Evolutionary conservation across 2,329 filamentous ascomycete species (phyloP).

Genomic region (Aspergillus pseudoterreus): DNA sequence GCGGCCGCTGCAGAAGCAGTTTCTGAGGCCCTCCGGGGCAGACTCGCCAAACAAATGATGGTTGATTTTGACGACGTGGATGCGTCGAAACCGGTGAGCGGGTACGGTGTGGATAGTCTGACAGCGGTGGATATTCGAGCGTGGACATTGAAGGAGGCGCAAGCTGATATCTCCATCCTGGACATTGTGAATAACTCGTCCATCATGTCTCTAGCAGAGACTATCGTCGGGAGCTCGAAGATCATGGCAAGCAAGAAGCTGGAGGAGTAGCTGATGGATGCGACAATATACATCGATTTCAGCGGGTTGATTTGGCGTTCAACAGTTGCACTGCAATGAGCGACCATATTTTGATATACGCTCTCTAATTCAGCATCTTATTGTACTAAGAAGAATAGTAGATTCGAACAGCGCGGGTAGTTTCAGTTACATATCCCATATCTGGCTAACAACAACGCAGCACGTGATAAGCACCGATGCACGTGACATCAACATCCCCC

Average conservation of each 20-base stretch:
- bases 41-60: neutral
- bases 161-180: neutral
- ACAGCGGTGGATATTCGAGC: conserved; percentile 1
- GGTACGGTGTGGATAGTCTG: conserved; percentile 1
- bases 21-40: neutral
- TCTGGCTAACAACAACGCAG: too few species aligned
- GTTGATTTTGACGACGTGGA: neutral
- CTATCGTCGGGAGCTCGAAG: neutral
- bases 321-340: too few species aligned
- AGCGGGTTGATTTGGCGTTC: too few species aligned
- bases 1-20: neutral
- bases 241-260: neutral
- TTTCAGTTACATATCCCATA: too few species aligned
- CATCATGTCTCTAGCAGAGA: neutral
- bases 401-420: too few species aligned
- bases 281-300: too few species aligned
- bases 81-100: conserved; percentile 1
- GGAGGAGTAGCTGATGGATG: neutral
- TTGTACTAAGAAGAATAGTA: too few species aligned
- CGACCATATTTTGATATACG: too few species aligned
- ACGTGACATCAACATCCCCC: too few species aligned
- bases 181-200: neutral
- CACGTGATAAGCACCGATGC: too few species aligned
- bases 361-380: too few species aligned
- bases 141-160: neutral